Conservation (phyloP, 352 stramenopile species). For the Pythium scleroteichum region DNA sequence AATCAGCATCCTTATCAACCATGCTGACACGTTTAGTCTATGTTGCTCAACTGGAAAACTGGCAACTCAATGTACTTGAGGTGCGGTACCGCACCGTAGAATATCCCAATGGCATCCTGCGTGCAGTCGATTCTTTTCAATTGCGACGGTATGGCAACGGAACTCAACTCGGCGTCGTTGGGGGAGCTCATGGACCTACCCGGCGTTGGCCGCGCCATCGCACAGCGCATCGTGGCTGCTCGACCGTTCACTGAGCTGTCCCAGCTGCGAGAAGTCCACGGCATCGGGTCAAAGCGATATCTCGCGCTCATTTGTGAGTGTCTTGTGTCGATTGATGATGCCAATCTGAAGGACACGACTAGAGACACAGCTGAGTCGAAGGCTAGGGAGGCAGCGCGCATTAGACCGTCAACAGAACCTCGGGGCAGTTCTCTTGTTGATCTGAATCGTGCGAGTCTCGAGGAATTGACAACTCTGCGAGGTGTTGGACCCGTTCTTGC, state of each 20-base stretch:
- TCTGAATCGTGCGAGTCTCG: constrained; percentile 44
- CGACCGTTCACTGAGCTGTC: constrained; percentile 44
- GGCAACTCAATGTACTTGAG: background rate
- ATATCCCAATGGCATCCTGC: background rate
- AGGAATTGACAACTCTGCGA: constrained; percentile 40
- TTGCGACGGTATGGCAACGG: constrained; percentile 13
- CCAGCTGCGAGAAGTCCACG: constrained; percentile 43
- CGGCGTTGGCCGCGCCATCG: constrained; percentile 43
- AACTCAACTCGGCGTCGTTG: constrained; percentile 40
- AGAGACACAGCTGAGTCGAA: too few species aligned
- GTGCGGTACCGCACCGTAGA: background rate
- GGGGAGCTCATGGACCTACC: constrained; percentile 41
- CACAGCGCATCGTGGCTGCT: constrained; percentile 39
- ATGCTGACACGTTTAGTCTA: background rate
- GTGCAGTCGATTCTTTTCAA: background rate
- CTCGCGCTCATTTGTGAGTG: constrained; percentile 5
- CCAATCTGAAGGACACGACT: too few species aligned
- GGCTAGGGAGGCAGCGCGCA: too few species aligned
- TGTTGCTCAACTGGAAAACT: background rate
- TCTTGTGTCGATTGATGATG: constrained; percentile 14
- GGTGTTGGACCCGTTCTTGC: constrained; percentile 44
- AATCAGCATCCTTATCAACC: background rate
- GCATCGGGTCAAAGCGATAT: constrained; percentile 41
- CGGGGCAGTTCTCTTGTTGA: constrained; percentile 27
- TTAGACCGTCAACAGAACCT: too few species aligned